phyloP scores from a whole-genome alignment of 768 basidiomycete genomes.

The Podaxis pistillaris region DNA sequence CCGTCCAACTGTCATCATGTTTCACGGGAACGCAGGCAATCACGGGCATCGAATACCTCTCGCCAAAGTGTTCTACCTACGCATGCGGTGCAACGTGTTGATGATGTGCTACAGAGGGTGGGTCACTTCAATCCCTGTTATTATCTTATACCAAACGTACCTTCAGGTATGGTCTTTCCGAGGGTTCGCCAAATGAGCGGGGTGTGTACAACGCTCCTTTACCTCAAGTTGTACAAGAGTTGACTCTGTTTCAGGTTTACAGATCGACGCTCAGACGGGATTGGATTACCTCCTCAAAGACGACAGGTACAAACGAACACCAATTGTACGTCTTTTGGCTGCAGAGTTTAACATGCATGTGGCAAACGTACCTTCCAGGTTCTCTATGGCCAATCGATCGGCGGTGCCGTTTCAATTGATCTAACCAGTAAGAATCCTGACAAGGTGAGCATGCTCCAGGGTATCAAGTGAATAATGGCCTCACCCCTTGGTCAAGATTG shows the following conservation, averaged over 20 bases:
- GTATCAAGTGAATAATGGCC: neutral
- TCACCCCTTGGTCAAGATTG: constrained; percentile 44
- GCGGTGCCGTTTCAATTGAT: constrained; percentile 90
- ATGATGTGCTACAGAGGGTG: constrained; percentile 94
- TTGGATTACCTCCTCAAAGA: constrained; percentile 72
- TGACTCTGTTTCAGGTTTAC: constrained; percentile 51
- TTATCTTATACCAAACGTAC: neutral
- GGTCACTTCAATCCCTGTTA: constrained; percentile 23
- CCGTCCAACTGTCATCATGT: constrained; percentile 88
- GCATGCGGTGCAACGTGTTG: constrained; percentile 89
- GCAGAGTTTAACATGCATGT: neutral
- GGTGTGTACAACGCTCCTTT: constrained; percentile 39
- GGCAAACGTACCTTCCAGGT: constrained; percentile 38
- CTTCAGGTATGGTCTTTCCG: constrained; percentile 80
- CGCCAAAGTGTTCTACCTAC: constrained; percentile 75
- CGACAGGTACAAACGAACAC: constrained; percentile 60
- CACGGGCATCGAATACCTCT: constrained; percentile 89
- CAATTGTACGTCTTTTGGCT: constrained; percentile 48
- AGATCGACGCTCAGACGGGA: constrained; percentile 81
- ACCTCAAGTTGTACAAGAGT: neutral
- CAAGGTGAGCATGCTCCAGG: constrained; percentile 41
- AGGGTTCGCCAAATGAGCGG: constrained; percentile 83
- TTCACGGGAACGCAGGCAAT: constrained; percentile 90
- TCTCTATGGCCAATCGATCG: constrained; percentile 84
- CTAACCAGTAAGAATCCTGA: constrained; percentile 76